A percentile compares a stretch with the other conserved stretches of the same genome.
Evolutionary conservation across 2,329 filamentous ascomycete genomes (phyloP).

Genomic region (Magnaporthiopsis rhizophila): DNA sequence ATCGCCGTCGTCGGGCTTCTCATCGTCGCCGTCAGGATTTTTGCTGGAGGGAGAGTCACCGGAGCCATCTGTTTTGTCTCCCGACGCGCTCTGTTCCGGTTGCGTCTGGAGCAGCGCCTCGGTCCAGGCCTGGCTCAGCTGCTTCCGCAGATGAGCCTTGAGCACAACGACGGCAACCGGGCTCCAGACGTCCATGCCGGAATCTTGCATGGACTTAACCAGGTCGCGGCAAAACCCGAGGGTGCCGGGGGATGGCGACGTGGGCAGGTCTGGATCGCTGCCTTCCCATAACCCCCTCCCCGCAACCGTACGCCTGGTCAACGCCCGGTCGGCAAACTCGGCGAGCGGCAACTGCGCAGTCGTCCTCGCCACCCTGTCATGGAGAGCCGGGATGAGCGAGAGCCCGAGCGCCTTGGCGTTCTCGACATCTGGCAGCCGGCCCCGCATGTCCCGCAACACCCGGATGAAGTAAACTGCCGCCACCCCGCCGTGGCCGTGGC

Average conservation of each 20-base stretch:
- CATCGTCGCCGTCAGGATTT: slow-evolving; percentile 12
- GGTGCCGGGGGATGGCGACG: slow-evolving; percentile 66
- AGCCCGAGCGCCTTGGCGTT: slow-evolving; percentile 48
- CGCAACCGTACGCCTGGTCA: slow-evolving; percentile 40
- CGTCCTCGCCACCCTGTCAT: slow-evolving; percentile 49
- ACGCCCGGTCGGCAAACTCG: slow-evolving; percentile 32
- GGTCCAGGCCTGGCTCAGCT: slow-evolving; percentile 43
- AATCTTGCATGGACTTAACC: slow-evolving; percentile 56
- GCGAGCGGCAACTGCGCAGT: slow-evolving; percentile 43
- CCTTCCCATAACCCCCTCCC: slow-evolving; percentile 75
- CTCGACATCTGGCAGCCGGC: slow-evolving; percentile 47
- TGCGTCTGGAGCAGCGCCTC: slow-evolving; percentile 27
- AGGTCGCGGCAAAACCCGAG: slow-evolving; percentile 66
- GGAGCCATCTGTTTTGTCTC: not conserved
- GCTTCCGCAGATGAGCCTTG: slow-evolving; percentile 47
- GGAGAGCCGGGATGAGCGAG: slow-evolving; percentile 54
- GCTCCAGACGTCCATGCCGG: slow-evolving; percentile 77
- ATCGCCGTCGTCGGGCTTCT: slow-evolving; percentile 12
- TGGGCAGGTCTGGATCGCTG: slow-evolving; percentile 56
- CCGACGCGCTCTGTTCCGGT: slow-evolving; percentile 11
- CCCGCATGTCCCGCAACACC: slow-evolving; percentile 65
- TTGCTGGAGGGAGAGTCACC: not conserved
- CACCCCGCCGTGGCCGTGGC: slow-evolving; percentile 24
- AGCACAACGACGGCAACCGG: slow-evolving; percentile 54
- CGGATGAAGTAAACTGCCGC: slow-evolving; percentile 60